Percentiles rank a stretch among this genome's conserved stretches.
Evolutionary conservation across 345 rosid genomes (phyloP).

Genomic region (Turnera subulata): DNA sequence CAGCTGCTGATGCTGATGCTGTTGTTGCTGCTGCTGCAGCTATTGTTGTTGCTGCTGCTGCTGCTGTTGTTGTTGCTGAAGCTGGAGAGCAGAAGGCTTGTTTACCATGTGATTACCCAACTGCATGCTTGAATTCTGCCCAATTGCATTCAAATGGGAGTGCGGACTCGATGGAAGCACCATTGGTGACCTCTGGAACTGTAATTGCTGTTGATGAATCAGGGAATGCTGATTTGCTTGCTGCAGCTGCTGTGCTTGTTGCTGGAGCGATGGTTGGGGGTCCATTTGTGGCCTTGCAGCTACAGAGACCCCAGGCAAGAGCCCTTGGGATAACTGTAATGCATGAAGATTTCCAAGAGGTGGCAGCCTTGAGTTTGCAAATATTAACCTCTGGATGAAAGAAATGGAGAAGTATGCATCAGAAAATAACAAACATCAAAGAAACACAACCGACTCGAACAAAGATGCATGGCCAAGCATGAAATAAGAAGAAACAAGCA

Average conservation of each 20-base stretch:
- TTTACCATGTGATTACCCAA: constrained; percentile 69
- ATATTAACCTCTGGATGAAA: constrained; percentile 75
- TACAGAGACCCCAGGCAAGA: constrained; percentile 56
- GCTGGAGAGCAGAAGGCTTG: constrained; percentile 57
- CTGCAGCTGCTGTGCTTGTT: constrained; percentile 31
- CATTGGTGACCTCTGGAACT: constrained; percentile 64
- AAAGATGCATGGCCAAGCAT: neutral
- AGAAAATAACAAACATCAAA: neutral
- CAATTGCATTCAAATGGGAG: constrained; percentile 54
- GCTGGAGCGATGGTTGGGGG: constrained; percentile 43
- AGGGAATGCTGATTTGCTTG: constrained; percentile 44
- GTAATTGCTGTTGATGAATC: constrained; percentile 67
- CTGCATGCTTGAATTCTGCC: constrained; percentile 68
- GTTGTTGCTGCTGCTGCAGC: constrained; percentile 12
- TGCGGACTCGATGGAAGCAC: constrained; percentile 56
- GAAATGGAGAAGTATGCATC: constrained; percentile 8
- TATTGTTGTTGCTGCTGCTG: constrained; percentile 9
- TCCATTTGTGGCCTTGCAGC: constrained; percentile 60
- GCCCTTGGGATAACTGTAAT: constrained; percentile 71
- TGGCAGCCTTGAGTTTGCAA: constrained; percentile 71
- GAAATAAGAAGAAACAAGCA: neutral
- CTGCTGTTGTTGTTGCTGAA: constrained; percentile 42
- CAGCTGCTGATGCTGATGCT: constrained; percentile 29
- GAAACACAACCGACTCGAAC: constrained; percentile 5
- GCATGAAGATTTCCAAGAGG: constrained; percentile 71